phyloP scores from a whole-genome alignment of 768 basidiomycete genomes.

The Russula earlei region DNA sequence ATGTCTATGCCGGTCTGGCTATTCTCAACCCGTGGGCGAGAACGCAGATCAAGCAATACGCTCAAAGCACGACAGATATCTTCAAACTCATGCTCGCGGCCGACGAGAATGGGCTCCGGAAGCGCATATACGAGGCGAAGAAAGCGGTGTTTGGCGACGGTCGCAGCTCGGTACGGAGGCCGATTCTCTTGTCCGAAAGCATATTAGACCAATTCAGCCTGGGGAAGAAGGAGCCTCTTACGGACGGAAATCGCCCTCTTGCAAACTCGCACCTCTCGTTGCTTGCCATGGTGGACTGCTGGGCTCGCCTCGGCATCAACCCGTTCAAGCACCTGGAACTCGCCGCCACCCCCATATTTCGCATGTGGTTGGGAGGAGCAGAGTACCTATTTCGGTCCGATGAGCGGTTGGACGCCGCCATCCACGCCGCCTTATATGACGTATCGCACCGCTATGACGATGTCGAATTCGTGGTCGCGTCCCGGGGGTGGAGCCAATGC shows the following conservation, averaged over 20 bases:
- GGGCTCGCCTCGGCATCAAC: constrained; percentile 79
- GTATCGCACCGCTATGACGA: constrained; percentile 80
- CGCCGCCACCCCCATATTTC: constrained; percentile 93
- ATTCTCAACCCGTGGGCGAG: constrained; percentile 90
- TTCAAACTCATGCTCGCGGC: constrained; percentile 89
- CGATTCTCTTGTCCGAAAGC: constrained; percentile 77
- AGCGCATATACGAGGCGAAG: constrained; percentile 65
- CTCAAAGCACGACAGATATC: constrained; percentile 73
- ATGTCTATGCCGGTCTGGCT: constrained; percentile 98
- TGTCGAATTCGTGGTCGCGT: constrained; percentile 88
- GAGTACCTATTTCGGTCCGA: constrained; percentile 85
- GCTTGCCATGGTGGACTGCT: constrained; percentile 97
- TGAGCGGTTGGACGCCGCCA: constrained; percentile 52
- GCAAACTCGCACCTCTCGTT: constrained; percentile 89
- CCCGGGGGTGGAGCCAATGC: constrained; percentile 93
- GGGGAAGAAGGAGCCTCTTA: constrained; percentile 32
- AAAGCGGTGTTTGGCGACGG: constrained; percentile 62
- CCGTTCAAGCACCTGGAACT: constrained; percentile 88
- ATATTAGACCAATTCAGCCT: constrained; percentile 87
- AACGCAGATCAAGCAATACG: constrained; percentile 85
- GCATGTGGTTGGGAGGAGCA: constrained; percentile 93
- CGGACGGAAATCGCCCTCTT: constrained; percentile 28
- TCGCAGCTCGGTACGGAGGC: constrained; percentile 30
- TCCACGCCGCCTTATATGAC: constrained; percentile 68
- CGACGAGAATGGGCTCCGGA: constrained; percentile 45